Base-by-base conservation (phyloP, 1,139 yeast genomes). In the Geotrichum phurueaensis region DNA sequence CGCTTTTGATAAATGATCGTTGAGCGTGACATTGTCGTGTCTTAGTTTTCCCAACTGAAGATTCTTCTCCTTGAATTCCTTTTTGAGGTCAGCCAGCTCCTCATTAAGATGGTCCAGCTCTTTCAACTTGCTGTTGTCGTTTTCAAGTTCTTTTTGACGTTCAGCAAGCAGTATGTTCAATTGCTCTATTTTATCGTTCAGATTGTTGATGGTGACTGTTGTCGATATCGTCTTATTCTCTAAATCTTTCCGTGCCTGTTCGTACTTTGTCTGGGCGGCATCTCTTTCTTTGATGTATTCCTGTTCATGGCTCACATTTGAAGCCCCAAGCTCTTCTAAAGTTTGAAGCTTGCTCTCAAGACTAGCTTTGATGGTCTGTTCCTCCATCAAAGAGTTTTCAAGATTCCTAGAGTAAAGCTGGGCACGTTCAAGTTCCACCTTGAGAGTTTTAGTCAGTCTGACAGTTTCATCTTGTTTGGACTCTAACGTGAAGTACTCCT, bases 1-100 rank as follows among this genome's bases (percentile, higher is more conserved):
- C 1, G 98, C 96, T 70, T 94, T 94, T 22, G 96, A 90, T 62
- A 94, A 76, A 75, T 95, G 99, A 70, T 94, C 99, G 71, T 94
- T 94, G 61, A 92, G 76, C 39, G 90, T 89, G 20, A 94, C 92
- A 1, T 96, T 95, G 73, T 94, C 98, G 71, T 94, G 98, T 60
- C 98, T 84, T 59, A 94, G 79, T 71, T 92, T 94, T 3, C 98
- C 98, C 57, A 92, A 83, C 58, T 85, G 81, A 31, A 91, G 77
- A 64, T 85, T 91, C 72, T 90, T 91, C 64, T 86, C 90, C 67
- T 87, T 88, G 15, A 80, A 71, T 60, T 84, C 86, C 31, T 74
- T 73, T 65, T 84, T 86, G 10, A 79, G 70, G 60, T 74, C 75
- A 13, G 62, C 54, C n/a, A 68, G n/a, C 43, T 56, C 54, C 15